Evolutionary conservation across 1,284 basidiomycete species (phyloP).

Genomic region (Ustilago cynodontis): DNA sequence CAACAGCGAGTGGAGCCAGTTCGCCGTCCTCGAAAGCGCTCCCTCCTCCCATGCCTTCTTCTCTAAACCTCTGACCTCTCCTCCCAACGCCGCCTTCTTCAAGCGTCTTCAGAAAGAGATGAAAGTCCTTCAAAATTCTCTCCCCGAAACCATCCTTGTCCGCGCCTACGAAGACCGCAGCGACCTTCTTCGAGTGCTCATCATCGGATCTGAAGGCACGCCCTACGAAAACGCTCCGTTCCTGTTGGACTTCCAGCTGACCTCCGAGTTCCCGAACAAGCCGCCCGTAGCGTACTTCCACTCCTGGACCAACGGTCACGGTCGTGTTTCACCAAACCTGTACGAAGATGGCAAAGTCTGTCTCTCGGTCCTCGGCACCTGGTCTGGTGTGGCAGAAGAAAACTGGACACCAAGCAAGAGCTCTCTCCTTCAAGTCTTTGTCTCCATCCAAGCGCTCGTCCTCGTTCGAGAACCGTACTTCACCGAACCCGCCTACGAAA

Average conservation of each 20-base stretch:
- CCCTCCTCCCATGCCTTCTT: constrained; percentile 54
- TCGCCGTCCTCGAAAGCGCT: constrained; percentile 54
- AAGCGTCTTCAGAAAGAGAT: constrained; percentile 85
- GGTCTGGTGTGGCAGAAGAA: constrained; percentile 76
- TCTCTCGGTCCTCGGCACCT: constrained; percentile 88
- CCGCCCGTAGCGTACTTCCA: constrained; percentile 90
- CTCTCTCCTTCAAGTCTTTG: constrained; percentile 88
- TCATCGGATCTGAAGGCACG: constrained; percentile 92
- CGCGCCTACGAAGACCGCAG: constrained; percentile 78
- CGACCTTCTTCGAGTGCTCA: constrained; percentile 87
- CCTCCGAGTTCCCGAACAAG: constrained; percentile 79
- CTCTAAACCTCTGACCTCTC: constrained; percentile 15
- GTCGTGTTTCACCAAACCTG: constrained; percentile 79
- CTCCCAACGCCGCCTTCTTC: constrained; percentile 77
- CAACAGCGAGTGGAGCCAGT: constrained; percentile 42
- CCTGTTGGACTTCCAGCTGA: constrained; percentile 91
- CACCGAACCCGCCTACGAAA: constrained; percentile 53
- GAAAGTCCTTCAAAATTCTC: constrained; percentile 79
- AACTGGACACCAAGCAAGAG: constrained; percentile 76
- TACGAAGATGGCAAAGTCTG: constrained; percentile 97
- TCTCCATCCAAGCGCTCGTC: constrained; percentile 92
- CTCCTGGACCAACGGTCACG: constrained; percentile 94
- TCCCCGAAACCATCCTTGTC: constrained; percentile 72
- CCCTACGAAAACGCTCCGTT: constrained; percentile 89
- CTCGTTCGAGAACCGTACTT: constrained; percentile 86